phyloP scores from a whole-genome alignment of 1,284 basidiomycete genomes.

The Ustilago curta region DNA sequence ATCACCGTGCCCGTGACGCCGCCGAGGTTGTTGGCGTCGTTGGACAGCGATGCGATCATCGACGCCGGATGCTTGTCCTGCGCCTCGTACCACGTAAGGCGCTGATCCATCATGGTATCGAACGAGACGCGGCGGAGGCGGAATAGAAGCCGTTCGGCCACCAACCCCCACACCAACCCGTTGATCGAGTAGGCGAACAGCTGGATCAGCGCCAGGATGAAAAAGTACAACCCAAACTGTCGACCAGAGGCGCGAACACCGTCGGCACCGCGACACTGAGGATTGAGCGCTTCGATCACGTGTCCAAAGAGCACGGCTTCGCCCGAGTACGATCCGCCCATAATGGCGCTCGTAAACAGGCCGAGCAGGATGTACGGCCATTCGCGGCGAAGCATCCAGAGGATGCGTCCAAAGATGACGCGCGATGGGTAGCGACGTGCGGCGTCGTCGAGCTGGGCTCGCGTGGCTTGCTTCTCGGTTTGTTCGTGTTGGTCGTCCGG shows the following conservation, averaged over 20 bases:
- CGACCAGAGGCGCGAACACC: constrained; percentile 43
- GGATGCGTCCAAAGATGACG: constrained; percentile 38
- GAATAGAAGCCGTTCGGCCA: constrained; percentile 60
- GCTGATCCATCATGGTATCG: constrained; percentile 51
- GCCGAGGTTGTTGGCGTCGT: constrained; percentile 58
- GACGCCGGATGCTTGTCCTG: constrained; percentile 40
- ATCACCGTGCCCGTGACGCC: constrained; percentile 60
- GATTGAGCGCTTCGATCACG: constrained; percentile 63
- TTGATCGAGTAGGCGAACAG: constrained; percentile 57
- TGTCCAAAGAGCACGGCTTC: constrained; percentile 64
- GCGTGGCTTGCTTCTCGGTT: constrained; percentile 19
- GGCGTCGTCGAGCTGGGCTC: constrained; percentile 7
- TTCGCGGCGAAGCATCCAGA: constrained; percentile 40
- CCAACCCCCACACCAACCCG: constrained; percentile 55
- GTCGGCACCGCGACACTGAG: constrained; percentile 50
- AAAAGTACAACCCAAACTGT: constrained; percentile 57
- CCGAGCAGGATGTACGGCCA: constrained; percentile 53
- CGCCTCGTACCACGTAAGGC: constrained; percentile 52
- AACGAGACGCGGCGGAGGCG: constrained; percentile 52
- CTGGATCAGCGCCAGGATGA: constrained; percentile 59
- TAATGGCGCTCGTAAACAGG: constrained; percentile 51
- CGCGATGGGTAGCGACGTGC: constrained; percentile 22
- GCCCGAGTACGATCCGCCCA: constrained; percentile 60
- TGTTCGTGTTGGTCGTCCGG: not conserved
- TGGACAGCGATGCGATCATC: constrained; percentile 57